Evolutionary conservation across 805 yeast species (phyloP), one percentile per base, ranked within the genome.

Genomic region (Wickerhamiella qilinensis): DNA sequence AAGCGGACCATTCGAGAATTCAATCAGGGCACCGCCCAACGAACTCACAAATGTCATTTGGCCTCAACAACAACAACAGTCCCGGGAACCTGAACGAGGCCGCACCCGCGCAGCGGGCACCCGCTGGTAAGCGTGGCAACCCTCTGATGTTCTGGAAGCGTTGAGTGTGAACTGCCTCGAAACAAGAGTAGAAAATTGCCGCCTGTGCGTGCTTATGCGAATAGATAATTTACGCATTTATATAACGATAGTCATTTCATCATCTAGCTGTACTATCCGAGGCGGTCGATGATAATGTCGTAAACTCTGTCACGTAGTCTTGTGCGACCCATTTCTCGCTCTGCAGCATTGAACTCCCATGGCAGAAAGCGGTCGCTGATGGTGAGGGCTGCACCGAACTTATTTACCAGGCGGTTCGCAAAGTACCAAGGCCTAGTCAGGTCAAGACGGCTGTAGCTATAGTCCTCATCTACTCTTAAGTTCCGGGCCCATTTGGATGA

Each of bases 381-480:
- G 1, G 16, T 24, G 19, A 48, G 50, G 35, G 48, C 45, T 15
- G 49, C 52, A 50, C 37, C 44, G 4, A 50, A 18, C 2, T 35
- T 16, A 30, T 53, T 55, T 7, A 56, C 36, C 0, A 55, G 42
- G 4, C 39, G 37, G 30, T 55, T 54, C 1, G 49, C 41, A 3
- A 61, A 60, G 38, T 48, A 40, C 19, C 67, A 50, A 1, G 67
- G 42, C 4, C 47, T 15, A 15, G 50, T 45, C 7, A 55, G 39
- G 35, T 75, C 81, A 0, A 47, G 36, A 14, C 44, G 46, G 1
- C 62, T 49, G 41, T 55, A 69, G 15, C 51, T 46, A 48, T 76
- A 76, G 5, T 60, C 48, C 47, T 76, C 83, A 46, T 67, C 63
- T 12, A 67, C 63, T 15, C 65, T 65, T 14, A 74, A 52, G 28